These are phyloP conservation scores for Cladosporium phlei DNA, from an alignment of 2,329 filamentous ascomycete genomes.

Conservation along the genomic window DNA sequence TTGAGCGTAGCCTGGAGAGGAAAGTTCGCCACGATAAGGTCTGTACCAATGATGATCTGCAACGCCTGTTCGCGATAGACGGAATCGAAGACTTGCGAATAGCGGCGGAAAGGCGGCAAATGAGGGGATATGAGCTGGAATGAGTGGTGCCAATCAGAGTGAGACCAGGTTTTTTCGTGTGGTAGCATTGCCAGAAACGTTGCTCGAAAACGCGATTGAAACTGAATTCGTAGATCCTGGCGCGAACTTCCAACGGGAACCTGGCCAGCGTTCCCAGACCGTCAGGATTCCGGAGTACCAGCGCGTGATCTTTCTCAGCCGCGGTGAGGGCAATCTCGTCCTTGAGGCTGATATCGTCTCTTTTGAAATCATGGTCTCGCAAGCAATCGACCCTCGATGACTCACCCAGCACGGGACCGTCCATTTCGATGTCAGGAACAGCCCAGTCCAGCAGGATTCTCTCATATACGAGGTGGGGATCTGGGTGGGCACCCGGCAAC, in stretches of 20 bases:
- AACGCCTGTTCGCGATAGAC: background rate
- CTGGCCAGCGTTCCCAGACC: too few species aligned
- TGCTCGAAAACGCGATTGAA: background rate
- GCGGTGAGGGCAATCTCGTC: too few species aligned
- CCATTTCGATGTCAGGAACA: too few species aligned
- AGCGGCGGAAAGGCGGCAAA: background rate
- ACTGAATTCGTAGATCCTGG: background rate
- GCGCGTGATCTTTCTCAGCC: too few species aligned
- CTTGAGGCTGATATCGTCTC: too few species aligned
- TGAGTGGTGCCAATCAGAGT: background rate
- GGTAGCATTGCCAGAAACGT: conserved; percentile 5
- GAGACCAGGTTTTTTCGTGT: background rate
- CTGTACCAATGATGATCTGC: background rate
- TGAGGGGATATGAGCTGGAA: background rate
- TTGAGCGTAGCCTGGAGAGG: background rate
- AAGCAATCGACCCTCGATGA: too few species aligned
- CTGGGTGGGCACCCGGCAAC: too few species aligned
- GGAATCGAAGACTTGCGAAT: background rate
- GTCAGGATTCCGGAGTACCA: too few species aligned
- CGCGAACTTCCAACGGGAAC: background rate
- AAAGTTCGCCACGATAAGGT: background rate
- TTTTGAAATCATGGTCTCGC: too few species aligned
- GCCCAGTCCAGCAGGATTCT: too few species aligned
- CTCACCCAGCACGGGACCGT: too few species aligned
- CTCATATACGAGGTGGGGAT: too few species aligned